Evolutionary conservation across 805 yeast genomes (phyloP).

Genomic region (Tetrapisispora phaffii): DNA sequence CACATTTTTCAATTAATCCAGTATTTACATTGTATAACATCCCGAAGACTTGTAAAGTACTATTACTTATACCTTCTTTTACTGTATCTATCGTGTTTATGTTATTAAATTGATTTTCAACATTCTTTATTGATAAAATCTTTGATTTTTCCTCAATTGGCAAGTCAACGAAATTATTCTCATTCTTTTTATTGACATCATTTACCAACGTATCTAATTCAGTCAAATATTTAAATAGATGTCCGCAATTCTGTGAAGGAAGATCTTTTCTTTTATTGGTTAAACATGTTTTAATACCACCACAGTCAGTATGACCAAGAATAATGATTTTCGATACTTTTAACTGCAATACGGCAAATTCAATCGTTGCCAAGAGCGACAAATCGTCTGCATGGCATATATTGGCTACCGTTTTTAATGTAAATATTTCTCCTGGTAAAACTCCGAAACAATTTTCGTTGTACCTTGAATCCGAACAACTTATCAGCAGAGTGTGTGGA

Average conservation of each 20-base stretch:
- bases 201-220: slow-evolving; percentile 61
- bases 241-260: slow-evolving; percentile 42
- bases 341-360: slow-evolving; percentile 77
- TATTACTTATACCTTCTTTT: slow-evolving; percentile 48
- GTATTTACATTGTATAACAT: slow-evolving; percentile 73
- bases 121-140: slow-evolving; percentile 65
- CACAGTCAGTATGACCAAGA: slow-evolving; percentile 94
- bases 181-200: slow-evolving; percentile 32
- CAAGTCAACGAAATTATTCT: slow-evolving; percentile 32
- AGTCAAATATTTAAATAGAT: slow-evolving; percentile 39
- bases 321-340: slow-evolving; percentile 73
- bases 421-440: slow-evolving; percentile 87
- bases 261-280: slow-evolving; percentile 35
- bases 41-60: slow-evolving; percentile 71
- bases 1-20: slow-evolving; percentile 37
- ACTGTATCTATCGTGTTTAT: slow-evolving; percentile 49
- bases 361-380: slow-evolving; percentile 67
- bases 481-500: slow-evolving; percentile 92
- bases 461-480: slow-evolving; percentile 87
- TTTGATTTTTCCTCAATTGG: slow-evolving; percentile 17
- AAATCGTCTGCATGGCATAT: slow-evolving; percentile 58
- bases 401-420: slow-evolving; percentile 83
- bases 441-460: slow-evolving; percentile 68
- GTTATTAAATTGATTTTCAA: slow-evolving; percentile 59
- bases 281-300: slow-evolving; percentile 79